Percentiles rank a stretch among this genome's conserved stretches.
Evolutionary conservation across 306 rosid species (phyloP).

Genomic region (Cucurbita pepo): DNA sequence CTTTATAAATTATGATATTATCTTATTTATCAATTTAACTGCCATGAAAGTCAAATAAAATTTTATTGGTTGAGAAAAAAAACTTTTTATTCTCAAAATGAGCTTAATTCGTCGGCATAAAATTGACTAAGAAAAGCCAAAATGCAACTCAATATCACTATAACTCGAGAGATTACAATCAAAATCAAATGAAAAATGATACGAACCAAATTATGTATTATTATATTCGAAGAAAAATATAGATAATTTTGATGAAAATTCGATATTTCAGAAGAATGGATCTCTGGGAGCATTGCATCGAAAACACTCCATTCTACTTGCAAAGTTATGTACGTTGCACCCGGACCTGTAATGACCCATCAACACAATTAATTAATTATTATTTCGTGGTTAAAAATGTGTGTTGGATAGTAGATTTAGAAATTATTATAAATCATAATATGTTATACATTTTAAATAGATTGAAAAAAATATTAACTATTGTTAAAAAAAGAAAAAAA

Average conservation of each 20-base stretch:
- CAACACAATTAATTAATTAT: neutral
- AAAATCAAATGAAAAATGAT: neutral
- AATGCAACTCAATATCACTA: neutral
- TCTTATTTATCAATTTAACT: too few relatives aligned
- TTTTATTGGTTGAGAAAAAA: too few relatives aligned
- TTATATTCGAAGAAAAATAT: neutral
- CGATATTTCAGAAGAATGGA: conserved; percentile 21
- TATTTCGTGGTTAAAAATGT: too few relatives aligned
- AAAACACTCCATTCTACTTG: conserved; percentile 90
- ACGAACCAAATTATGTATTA: neutral
- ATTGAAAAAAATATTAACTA: too few relatives aligned
- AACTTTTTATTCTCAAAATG: too few relatives aligned
- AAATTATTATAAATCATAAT: too few relatives aligned
- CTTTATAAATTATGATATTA: too few relatives aligned
- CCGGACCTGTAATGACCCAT: conserved; percentile 40
- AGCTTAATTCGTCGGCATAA: neutral
- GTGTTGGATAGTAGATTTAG: too few relatives aligned
- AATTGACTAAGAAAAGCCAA: neutral
- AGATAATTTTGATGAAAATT: conserved; percentile 6
- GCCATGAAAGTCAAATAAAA: too few relatives aligned
- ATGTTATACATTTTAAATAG: too few relatives aligned
- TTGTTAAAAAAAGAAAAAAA: too few relatives aligned
- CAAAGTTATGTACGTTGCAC: conserved; percentile 93
- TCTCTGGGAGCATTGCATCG: conserved; percentile 97
- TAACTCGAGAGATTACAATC: neutral